Conservation (phyloP, 139 green algal species). For the Coelastrella sp. region DNA sequence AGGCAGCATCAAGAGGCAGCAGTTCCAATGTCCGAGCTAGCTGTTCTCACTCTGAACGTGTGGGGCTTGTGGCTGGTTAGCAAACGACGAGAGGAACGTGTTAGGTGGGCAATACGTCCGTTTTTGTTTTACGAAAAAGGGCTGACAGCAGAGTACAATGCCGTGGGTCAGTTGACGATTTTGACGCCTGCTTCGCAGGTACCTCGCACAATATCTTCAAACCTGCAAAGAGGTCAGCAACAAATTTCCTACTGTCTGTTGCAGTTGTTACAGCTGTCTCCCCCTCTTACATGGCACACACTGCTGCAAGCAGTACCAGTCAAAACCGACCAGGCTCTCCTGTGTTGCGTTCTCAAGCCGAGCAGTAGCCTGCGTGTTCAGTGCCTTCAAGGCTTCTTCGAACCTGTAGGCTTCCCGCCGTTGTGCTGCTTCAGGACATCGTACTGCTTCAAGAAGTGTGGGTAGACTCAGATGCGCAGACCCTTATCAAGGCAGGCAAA, state of each 20-base stretch:
- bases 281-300: no score
- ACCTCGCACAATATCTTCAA: slow-evolving; percentile 45
- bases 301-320: no score
- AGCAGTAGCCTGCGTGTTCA: neutral
- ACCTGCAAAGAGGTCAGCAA: slow-evolving; percentile 35
- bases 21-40: slow-evolving; percentile 10
- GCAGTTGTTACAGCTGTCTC: no score
- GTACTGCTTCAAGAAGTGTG: slow-evolving; percentile 72
- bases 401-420: no score
- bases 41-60: slow-evolving; percentile 61
- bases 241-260: neutral
- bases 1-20: neutral
- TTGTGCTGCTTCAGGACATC: slow-evolving; percentile 52
- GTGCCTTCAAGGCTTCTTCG: no score
- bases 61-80: slow-evolving; percentile 72
- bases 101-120: slow-evolving; percentile 11
- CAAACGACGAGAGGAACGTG: slow-evolving; percentile 55
- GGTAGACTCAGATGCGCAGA: slow-evolving; percentile 60
- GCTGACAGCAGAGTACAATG: neutral
- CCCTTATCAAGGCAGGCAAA: slow-evolving; percentile 49
- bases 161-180: neutral
- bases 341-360: no score
- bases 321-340: no score
- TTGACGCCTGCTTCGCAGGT: neutral
- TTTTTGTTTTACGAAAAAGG: neutral